Evolutionary conservation across 202 grass and related monocot species (phyloP).

Genomic region (Panicum virgatum): DNA sequence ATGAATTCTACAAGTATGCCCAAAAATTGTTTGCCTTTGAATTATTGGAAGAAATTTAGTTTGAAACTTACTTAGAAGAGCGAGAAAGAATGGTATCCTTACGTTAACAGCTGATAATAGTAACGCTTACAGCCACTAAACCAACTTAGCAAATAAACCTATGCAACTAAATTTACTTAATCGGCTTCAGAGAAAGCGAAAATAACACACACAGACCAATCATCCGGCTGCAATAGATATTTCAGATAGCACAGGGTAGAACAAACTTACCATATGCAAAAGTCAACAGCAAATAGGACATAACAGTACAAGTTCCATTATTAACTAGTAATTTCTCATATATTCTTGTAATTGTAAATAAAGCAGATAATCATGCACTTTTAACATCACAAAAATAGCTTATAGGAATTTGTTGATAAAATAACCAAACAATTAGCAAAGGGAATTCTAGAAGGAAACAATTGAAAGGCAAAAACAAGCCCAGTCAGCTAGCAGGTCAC

Average conservation of each 20-base stretch:
- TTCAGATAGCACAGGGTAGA: neutral
- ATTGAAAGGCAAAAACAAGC: neutral
- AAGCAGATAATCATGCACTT: neutral
- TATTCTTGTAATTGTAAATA: neutral
- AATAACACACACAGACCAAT: neutral
- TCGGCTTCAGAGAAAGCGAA: constrained; percentile 1
- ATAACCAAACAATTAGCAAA: neutral
- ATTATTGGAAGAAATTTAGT: neutral
- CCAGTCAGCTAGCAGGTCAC: neutral
- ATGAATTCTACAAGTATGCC: neutral
- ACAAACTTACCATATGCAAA: neutral
- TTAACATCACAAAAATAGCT: neutral
- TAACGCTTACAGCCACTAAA: neutral
- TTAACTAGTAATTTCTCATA: neutral
- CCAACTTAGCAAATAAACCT: neutral
- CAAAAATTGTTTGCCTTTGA: neutral
- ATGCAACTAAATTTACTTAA: neutral
- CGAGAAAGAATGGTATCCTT: neutral
- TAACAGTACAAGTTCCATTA: neutral
- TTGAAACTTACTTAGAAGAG: neutral
- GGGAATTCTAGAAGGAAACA: neutral
- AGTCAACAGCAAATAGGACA: neutral
- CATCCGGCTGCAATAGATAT: neutral
- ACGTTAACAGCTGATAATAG: neutral
- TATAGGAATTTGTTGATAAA: neutral